Evolutionary conservation across 23 red algal species (phyloP), one percentile per base, ranked within the genome.

Genomic region (Pyropia haitanensis): DNA sequence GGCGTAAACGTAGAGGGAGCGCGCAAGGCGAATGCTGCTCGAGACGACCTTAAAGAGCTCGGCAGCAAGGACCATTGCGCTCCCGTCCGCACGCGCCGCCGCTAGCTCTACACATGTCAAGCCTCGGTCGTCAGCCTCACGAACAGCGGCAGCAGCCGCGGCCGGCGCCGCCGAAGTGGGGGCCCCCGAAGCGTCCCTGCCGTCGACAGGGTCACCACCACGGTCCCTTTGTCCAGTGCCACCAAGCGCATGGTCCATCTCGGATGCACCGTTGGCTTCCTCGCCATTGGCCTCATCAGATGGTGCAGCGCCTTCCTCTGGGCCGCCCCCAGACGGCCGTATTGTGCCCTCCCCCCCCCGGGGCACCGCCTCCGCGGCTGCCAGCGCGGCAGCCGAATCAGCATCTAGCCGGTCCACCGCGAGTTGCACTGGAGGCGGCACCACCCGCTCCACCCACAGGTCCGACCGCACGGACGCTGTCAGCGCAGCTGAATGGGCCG

Each of bases 1-100:
- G 39, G 39, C 39, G 39, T 84, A 84, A 18, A 63, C 79, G 56
- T 71, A 84, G 26, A 84, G 51, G 24, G 79, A 84, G 26, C 79
- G 79, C 14, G 68, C 55, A 73, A 67, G 75, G 1, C 79, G 68
- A 1, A 75, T 63, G 60, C 79, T 71, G 20, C 61, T 44, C n/a
- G 79, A 61, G 18, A 84, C 79, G 8, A 71, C 75, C 59, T 75
- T 73, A 56, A 84, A 84, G 12, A 6, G 51, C 50, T 73, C 68
- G 25, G 58, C 68, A 24, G 17, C 60, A 49, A 84, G 66, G 4
- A 67, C 32, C 27, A 84, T 56, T 1, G 65, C 26, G 18, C 77
- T 46, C 39, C 39, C 39, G 39, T 46, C 39, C 10, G 39, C 13
- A 12, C 39, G 39, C 39, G 39, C 39, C 10, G 39, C 39, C 4